A percentile compares a stretch with the other conserved stretches of the same genome.
These are phyloP conservation scores for Trypanosoma avium DNA, from an alignment of 208 protist species.

Conservation along the genomic window DNA sequence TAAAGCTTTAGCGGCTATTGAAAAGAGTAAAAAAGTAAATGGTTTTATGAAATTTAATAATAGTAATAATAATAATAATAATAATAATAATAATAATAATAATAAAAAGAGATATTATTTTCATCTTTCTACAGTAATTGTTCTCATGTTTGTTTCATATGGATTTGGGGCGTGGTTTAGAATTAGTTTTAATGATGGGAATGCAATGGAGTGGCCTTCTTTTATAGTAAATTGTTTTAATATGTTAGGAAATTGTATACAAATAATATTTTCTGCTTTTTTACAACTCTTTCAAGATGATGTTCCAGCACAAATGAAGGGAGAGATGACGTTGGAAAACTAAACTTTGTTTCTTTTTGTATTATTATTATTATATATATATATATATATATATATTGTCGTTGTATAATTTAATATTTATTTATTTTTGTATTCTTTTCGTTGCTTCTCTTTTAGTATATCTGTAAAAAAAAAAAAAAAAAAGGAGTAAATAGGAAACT, in stretches of 20 bases:
- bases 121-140: neutral
- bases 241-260: neutral
- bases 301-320: too few relatives aligned
- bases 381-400: constrained; percentile 17
- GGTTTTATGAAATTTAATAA: neutral
- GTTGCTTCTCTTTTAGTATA: neutral
- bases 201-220: neutral
- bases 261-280: neutral
- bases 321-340: too few relatives aligned
- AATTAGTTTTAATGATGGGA: neutral
- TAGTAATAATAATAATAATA: neutral
- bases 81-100: neutral
- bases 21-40: too few relatives aligned
- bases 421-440: constrained; percentile 19
- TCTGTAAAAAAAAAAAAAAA: neutral
- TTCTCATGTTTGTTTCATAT: constrained; percentile 7
- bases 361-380: too few relatives aligned
- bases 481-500: too few relatives aligned
- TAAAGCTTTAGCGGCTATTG: too few relatives aligned
- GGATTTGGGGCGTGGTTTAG: neutral
- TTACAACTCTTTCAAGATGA: neutral
- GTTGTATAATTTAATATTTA: constrained; percentile 15
- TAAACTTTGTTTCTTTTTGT: too few relatives aligned
- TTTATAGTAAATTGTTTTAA: neutral
- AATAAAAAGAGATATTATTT: neutral